phyloP scores from a whole-genome alignment of 2,329 filamentous ascomycete species.

The Verticillium isaacii region DNA sequence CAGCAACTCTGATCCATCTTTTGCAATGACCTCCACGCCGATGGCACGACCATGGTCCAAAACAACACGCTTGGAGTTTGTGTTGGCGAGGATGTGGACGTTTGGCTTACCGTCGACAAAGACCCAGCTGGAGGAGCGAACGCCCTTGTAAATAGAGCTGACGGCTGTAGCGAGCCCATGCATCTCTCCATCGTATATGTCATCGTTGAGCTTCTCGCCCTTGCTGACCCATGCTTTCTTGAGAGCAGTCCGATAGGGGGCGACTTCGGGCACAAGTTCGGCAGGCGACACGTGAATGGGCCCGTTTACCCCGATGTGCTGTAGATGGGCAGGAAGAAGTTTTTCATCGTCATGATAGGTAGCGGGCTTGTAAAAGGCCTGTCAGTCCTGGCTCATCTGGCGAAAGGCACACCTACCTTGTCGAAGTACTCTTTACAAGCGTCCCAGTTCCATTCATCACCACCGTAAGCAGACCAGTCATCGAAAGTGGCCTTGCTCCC shows the following conservation, averaged over 20 bases:
- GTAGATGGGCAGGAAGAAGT: conserved; percentile 37
- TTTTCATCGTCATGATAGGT: conserved; percentile 52
- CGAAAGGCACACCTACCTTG: conserved; percentile 32
- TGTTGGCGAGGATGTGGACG: conserved; percentile 42
- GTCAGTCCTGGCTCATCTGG: not conserved
- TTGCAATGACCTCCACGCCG: conserved; percentile 41
- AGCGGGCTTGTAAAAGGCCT: conserved; percentile 17
- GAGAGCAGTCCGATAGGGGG: conserved; percentile 44
- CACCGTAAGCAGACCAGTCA: conserved; percentile 67
- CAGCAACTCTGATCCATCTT: conserved; percentile 29
- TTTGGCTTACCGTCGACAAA: conserved; percentile 50
- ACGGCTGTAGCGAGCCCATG: conserved; percentile 47
- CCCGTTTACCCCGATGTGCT: conserved; percentile 45
- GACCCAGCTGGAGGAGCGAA: conserved; percentile 45
- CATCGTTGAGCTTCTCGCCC: conserved; percentile 43
- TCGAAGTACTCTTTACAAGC: conserved; percentile 43
- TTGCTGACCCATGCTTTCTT: conserved; percentile 48
- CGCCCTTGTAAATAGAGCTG: conserved; percentile 54
- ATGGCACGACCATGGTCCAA: conserved; percentile 39
- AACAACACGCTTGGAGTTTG: conserved; percentile 47
- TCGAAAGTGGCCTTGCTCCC: conserved; percentile 57
- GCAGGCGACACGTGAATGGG: conserved; percentile 51
- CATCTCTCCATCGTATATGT: conserved; percentile 53
- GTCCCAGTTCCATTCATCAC: conserved; percentile 61
- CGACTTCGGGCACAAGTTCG: conserved; percentile 46